A percentile compares a stretch with the other conserved stretches of the same genome.
These are phyloP conservation scores for Saccharomycopsis schoenii DNA, from an alignment of 805 yeast genomes.

Conservation along the genomic window DNA sequence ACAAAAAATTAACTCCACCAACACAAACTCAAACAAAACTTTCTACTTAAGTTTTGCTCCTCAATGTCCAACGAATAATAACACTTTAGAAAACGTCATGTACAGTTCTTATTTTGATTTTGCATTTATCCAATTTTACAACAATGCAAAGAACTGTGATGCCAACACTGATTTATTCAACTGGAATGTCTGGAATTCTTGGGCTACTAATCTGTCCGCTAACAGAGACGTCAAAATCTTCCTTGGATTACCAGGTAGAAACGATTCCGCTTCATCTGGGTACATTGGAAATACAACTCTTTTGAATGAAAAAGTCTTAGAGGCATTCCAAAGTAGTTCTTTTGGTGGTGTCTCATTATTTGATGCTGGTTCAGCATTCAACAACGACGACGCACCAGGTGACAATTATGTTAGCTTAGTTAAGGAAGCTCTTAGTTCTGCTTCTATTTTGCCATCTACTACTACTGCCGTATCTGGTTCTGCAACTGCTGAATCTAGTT, in stretches of 20 bases:
- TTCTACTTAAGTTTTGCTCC: slow-evolving; percentile 59
- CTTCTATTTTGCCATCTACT: not conserved
- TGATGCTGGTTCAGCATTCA: slow-evolving; percentile 18
- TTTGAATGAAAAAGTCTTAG: slow-evolving; percentile 17
- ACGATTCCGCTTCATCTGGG: slow-evolving; percentile 53
- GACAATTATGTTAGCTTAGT: slow-evolving; percentile 9
- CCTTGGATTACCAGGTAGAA: slow-evolving; percentile 66
- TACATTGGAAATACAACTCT: slow-evolving; percentile 36
- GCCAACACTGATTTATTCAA: slow-evolving; percentile 48
- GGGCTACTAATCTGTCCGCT: slow-evolving; percentile 44
- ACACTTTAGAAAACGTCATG: slow-evolving; percentile 31
- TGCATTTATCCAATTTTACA: slow-evolving; percentile 58
- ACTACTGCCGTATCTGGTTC: not conserved
- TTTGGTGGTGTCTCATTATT: slow-evolving; percentile 18
- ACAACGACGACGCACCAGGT: slow-evolving; percentile 9
- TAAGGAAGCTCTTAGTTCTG: slow-evolving; percentile 10
- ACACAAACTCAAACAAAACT: slow-evolving; percentile 27
- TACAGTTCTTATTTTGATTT: slow-evolving; percentile 44
- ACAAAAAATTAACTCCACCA: slow-evolving; percentile 19
- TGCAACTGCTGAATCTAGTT: not conserved
- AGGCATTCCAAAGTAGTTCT: slow-evolving; percentile 11
- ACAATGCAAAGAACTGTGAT: slow-evolving; percentile 50
- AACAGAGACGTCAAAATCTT: slow-evolving; percentile 61
- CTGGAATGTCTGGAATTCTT: slow-evolving; percentile 42
- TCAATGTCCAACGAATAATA: slow-evolving; percentile 59